A percentile compares a stretch with the other conserved stretches of the same genome.
phyloP scores from a whole-genome alignment of 2,329 filamentous ascomycete genomes.

The Ophiocordyceps camponoti-rufipedis region DNA sequence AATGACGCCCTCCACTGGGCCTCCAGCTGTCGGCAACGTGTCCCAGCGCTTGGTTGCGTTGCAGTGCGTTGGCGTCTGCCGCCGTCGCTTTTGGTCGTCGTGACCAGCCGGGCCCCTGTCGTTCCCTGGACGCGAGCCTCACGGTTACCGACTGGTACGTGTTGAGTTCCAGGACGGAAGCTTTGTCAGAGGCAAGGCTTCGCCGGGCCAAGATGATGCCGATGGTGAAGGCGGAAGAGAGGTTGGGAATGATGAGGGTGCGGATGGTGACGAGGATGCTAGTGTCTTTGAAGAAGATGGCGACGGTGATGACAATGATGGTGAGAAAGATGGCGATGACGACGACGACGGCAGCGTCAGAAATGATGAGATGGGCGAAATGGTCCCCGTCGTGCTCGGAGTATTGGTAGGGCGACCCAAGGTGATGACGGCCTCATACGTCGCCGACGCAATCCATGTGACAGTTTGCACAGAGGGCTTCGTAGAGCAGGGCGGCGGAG shows the following conservation, averaged over 20 bases:
- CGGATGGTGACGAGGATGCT: conserved; percentile 1
- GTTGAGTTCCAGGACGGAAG: conserved; percentile 23
- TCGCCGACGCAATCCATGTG: neutral
- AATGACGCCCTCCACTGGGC: no score
- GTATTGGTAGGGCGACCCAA: neutral
- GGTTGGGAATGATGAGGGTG: conserved; percentile 1
- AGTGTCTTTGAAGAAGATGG: no score
- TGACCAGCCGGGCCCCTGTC: neutral
- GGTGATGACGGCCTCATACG: neutral
- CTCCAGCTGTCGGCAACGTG: conserved; percentile 1
- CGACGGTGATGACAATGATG: neutral
- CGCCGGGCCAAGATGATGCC: conserved; percentile 4
- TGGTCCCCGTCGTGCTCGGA: conserved; percentile 1
- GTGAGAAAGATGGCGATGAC: conserved; percentile 1
- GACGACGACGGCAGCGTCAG: conserved; percentile 1
- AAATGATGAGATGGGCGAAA: neutral
- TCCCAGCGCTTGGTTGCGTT: conserved; percentile 7
- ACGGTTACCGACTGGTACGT: neutral
- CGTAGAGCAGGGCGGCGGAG: neutral
- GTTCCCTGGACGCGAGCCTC: neutral
- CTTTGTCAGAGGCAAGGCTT: conserved; percentile 4
- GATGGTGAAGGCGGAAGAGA: conserved; percentile 1
- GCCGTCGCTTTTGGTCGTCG: neutral
- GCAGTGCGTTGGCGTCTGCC: neutral
- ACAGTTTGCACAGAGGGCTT: neutral